These are phyloP conservation scores for Kingdonia uniflora DNA, from an alignment of 164 flowering plant genomes.

Conservation along the genomic window DNA sequence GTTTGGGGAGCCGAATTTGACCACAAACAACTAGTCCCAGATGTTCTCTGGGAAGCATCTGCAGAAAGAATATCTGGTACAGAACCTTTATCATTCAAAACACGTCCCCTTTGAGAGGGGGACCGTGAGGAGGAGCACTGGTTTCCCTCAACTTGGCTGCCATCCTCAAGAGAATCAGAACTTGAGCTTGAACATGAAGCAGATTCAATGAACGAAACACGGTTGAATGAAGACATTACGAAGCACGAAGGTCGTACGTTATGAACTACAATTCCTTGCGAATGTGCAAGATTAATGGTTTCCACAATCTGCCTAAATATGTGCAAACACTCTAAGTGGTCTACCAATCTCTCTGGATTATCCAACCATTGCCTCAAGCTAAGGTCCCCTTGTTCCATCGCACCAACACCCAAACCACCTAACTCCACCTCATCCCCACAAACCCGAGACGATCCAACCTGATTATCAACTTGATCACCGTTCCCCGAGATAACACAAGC, in stretches of 20 bases:
- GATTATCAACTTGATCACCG: conserved; percentile 26
- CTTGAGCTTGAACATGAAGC: conserved; percentile 91
- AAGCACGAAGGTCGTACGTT: conserved; percentile 96
- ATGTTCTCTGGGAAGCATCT: conserved; percentile 20
- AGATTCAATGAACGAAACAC: conserved; percentile 83
- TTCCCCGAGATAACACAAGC: conserved; percentile 34
- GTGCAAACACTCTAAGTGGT: conserved; percentile 71
- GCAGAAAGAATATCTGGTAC: conserved; percentile 7
- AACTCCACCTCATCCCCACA: conserved; percentile 29
- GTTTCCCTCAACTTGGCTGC: conserved; percentile 23
- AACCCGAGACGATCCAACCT: conserved; percentile 31
- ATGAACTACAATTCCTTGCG: conserved; percentile 72
- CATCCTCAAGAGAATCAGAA: conserved; percentile 63
- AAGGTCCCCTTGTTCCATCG: conserved; percentile 47
- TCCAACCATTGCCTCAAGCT: conserved; percentile 96
- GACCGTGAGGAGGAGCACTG: conserved; percentile 23
- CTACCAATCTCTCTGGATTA: conserved; percentile 57
- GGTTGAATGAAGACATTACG: conserved; percentile 84
- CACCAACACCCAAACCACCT: conserved; percentile 15
- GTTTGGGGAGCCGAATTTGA: conserved; percentile 28
- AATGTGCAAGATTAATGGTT: conserved; percentile 74
- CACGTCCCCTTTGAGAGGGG: conserved; percentile 14
- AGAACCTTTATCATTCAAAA: conserved; percentile 19
- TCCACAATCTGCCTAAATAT: conserved; percentile 84
- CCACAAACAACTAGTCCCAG: conserved; percentile 46